phyloP scores from a whole-genome alignment of 2,329 filamentous ascomycete species.

The Sclerotinia trifoliorum region DNA sequence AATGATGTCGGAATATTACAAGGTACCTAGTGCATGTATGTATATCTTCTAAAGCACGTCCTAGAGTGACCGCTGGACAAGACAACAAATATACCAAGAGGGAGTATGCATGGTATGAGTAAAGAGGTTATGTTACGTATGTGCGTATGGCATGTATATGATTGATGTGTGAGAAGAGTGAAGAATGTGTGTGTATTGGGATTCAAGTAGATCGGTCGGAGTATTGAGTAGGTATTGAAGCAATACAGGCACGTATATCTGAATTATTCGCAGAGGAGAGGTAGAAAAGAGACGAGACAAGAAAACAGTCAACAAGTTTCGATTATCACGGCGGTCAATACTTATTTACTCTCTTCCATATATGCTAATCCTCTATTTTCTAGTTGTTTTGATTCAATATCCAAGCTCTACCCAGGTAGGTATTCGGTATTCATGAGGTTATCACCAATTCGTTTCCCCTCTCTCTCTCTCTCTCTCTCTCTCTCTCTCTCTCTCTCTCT shows the following conservation, averaged over 20 bases:
- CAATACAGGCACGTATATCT: background rate
- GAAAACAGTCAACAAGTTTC: too few species aligned
- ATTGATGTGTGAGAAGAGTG: background rate
- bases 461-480: too few species aligned
- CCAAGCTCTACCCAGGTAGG: background rate
- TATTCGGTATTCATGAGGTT: too few species aligned
- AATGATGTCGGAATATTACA: constrained; percentile 2
- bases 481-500: too few species aligned
- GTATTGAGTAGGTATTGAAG: background rate
- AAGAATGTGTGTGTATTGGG: background rate
- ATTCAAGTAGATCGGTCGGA: background rate
- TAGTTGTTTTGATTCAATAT: background rate
- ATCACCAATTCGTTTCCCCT: too few species aligned
- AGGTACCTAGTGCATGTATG: background rate
- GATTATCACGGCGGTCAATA: background rate
- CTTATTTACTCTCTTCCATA: background rate
- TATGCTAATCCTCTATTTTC: background rate
- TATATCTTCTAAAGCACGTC: background rate
- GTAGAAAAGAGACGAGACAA: background rate
- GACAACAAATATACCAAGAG: background rate
- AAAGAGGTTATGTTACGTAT: background rate
- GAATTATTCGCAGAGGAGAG: background rate
- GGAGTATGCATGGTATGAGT: background rate
- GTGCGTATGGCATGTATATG: too few species aligned
- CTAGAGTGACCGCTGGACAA: background rate